Evolutionary conservation across 352 stramenopile species (phyloP).

Genomic region (Globisporangium nodosum): DNA sequence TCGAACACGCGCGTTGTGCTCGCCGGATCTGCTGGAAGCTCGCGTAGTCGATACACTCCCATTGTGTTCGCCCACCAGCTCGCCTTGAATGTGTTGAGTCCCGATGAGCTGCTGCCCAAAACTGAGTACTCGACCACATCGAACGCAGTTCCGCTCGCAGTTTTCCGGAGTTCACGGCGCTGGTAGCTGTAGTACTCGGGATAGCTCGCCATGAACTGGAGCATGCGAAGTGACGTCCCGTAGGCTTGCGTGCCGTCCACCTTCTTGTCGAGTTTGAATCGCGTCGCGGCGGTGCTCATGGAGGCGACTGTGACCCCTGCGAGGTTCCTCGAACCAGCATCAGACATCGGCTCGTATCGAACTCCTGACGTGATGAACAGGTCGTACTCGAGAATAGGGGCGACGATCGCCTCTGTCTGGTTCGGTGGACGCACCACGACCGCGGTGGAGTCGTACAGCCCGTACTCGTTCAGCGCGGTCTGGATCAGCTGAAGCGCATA

Average conservation of each 20-base stretch:
- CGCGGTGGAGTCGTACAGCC: background rate
- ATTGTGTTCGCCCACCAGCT: conserved; percentile 33
- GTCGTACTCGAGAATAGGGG: conserved; percentile 2
- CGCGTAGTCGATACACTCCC: conserved; percentile 23
- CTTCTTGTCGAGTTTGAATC: conserved; percentile 24
- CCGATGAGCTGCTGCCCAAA: conserved; percentile 22
- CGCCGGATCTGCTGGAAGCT: conserved; percentile 7
- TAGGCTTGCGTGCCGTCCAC: conserved; percentile 13
- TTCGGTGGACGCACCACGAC: conserved; percentile 1
- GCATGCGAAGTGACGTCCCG: conserved; percentile 21
- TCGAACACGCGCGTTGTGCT: conserved; percentile 2
- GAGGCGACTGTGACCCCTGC: conserved; percentile 11
- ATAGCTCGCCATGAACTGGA: conserved; percentile 24
- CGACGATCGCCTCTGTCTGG: conserved; percentile 14
- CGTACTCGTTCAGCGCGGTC: conserved; percentile 13
- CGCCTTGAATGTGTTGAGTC: conserved; percentile 26
- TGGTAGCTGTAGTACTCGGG: conserved; percentile 30
- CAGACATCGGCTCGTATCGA: conserved; percentile 6
- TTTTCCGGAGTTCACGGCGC: conserved; percentile 3
- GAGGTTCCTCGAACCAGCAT: conserved; percentile 10
- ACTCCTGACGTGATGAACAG: conserved; percentile 20
- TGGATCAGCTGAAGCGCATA: conserved; percentile 27
- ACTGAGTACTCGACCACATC: conserved; percentile 19
- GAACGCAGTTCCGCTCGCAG: background rate
- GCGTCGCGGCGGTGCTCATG: conserved; percentile 7